Evolutionary conservation across 495 filamentous ascomycete genomes (phyloP).

Genomic region (Xylaria nigripes): DNA sequence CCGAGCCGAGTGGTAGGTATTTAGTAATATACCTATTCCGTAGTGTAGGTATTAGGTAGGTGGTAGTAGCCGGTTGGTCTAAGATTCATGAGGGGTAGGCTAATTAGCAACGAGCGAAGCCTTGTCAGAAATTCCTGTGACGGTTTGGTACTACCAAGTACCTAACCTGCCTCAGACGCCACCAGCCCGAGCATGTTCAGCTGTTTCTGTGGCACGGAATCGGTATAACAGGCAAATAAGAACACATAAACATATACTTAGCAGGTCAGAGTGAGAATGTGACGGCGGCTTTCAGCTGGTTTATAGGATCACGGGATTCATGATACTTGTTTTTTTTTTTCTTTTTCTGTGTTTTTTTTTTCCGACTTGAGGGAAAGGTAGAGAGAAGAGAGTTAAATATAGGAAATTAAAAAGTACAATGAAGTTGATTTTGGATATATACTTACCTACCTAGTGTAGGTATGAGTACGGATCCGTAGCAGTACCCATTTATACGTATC

Average conservation of each 20-base stretch:
- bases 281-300: not conserved
- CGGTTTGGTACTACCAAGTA: not conserved
- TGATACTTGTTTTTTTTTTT: not conserved
- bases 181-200: slow-evolving; percentile 6
- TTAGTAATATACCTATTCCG: no score
- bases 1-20: no score
- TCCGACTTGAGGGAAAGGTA: not conserved
- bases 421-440: not conserved
- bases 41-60: no score
- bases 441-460: no score
- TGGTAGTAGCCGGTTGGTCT: no score
- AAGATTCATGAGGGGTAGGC: not conserved
- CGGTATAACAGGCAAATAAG: not conserved
- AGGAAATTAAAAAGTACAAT: not conserved
- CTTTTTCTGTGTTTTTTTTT: not conserved
- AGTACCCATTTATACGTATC: no score
- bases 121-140: slow-evolving; percentile 1
- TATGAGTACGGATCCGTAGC: no score
- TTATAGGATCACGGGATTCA: not conserved
- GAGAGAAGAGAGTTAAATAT: not conserved
- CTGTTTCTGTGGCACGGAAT: slow-evolving; percentile 5
- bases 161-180: not conserved
- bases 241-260: not conserved
- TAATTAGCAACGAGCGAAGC: not conserved
- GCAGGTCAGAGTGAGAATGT: not conserved